These are phyloP conservation scores for Macrocybe sp. DNA, from an alignment of 1,284 basidiomycete species.

Conservation along the genomic window DNA sequence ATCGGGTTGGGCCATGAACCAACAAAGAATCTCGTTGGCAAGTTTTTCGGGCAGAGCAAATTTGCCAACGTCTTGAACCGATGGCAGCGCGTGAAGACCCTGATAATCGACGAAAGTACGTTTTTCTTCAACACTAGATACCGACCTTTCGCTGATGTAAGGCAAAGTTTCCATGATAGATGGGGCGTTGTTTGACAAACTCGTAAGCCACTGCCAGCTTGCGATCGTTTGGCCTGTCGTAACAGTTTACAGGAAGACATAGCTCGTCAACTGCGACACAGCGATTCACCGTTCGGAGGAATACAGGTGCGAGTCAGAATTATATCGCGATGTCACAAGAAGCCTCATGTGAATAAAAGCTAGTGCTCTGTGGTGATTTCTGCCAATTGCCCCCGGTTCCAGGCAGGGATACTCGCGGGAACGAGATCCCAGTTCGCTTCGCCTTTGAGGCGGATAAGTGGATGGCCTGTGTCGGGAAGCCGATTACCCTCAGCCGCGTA, in stretches of 20 bases:
- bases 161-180: conserved; percentile 86
- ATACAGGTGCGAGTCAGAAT: conserved; percentile 62
- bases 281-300: conserved; percentile 74
- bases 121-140: conserved; percentile 2
- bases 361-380: conserved; percentile 88
- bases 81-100: conserved; percentile 72
- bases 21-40: conserved; percentile 51
- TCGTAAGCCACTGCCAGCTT: conserved; percentile 33
- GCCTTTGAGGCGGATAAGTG: conserved; percentile 85
- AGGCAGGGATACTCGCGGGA: conserved; percentile 24
- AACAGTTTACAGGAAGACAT: conserved; percentile 38
- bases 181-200: conserved; percentile 81
- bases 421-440: conserved; percentile 48
- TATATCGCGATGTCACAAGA: neutral
- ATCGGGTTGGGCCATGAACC: conserved; percentile 76
- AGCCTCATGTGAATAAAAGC: conserved; percentile 30
- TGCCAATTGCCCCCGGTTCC: conserved; percentile 91
- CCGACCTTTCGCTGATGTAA: conserved; percentile 19
- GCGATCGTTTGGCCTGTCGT: neutral
- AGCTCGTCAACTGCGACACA: conserved; percentile 58
- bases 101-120: conserved; percentile 90
- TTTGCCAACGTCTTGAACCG: conserved; percentile 64
- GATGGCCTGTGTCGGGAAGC: conserved; percentile 51
- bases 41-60: conserved; percentile 45
- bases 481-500: conserved; percentile 58